Percentiles rank a stretch among this genome's conserved stretches.
These are phyloP conservation scores for Naganishia albida DNA, from an alignment of 1,284 basidiomycete genomes.

Conservation along the genomic window DNA sequence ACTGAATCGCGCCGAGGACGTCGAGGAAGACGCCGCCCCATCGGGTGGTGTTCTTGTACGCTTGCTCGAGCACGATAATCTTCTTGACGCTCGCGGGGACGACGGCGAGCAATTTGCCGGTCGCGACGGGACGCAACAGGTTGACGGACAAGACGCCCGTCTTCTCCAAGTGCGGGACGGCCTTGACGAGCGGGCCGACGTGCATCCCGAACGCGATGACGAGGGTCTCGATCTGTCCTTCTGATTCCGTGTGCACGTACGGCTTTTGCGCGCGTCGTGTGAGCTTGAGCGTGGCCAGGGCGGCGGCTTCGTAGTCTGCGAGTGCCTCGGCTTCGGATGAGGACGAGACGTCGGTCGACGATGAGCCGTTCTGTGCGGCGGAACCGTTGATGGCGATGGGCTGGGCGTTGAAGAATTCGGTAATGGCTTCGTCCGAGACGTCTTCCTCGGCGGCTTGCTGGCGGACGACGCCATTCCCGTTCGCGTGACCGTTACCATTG, in stretches of 20 bases:
- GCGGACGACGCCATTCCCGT: constrained; percentile 42
- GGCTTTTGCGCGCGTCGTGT: constrained; percentile 66
- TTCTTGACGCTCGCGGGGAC: constrained; percentile 68
- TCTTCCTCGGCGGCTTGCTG: constrained; percentile 41
- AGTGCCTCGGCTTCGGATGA: constrained; percentile 51
- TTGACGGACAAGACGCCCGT: constrained; percentile 69
- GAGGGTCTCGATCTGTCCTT: constrained; percentile 67
- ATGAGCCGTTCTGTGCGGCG: constrained; percentile 3
- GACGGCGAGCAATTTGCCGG: constrained; percentile 64
- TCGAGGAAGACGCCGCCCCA: constrained; percentile 89
- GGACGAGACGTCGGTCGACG: constrained; percentile 13
- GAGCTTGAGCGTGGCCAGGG: constrained; percentile 64
- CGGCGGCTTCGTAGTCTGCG: constrained; percentile 65
- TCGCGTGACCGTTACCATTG: constrained; percentile 50
- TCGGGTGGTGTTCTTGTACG: constrained; percentile 72
- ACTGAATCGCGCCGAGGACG: constrained; percentile 71
- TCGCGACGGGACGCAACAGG: constrained; percentile 73
- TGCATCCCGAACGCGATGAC: constrained; percentile 61
- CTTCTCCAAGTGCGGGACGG: constrained; percentile 57
- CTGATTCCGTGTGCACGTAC: constrained; percentile 54
- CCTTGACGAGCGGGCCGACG: constrained; percentile 46
- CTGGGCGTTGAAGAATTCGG: constrained; percentile 20
- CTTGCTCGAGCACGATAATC: constrained; percentile 83
- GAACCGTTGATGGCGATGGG: constrained; percentile 25
- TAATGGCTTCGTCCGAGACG: constrained; percentile 31